phyloP scores from a whole-genome alignment of 257 asterid genomes.

The Asclepias syriaca region DNA sequence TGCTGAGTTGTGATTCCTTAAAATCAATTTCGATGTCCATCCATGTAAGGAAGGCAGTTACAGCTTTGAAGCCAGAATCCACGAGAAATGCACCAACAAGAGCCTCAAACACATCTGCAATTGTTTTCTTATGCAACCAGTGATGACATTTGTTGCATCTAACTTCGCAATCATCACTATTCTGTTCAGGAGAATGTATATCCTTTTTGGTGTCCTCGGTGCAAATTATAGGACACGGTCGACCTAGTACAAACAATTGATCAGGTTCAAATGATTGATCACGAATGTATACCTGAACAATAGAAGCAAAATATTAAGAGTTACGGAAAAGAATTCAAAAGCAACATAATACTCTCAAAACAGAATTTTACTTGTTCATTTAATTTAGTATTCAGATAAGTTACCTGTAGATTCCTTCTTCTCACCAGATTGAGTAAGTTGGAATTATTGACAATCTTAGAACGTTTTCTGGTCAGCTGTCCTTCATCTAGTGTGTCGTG shows the following conservation, averaged over 20 bases:
- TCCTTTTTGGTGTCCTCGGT: conserved; percentile 44
- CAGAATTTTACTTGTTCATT: not conserved
- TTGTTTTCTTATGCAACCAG: conserved; percentile 81
- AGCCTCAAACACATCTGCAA: conserved; percentile 92
- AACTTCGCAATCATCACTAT: conserved; percentile 31
- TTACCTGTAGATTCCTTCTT: conserved; percentile 73
- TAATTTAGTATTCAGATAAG: conserved; percentile 17
- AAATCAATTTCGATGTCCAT: conserved; percentile 64
- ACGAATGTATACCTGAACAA: conserved; percentile 76
- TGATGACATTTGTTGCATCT: conserved; percentile 86
- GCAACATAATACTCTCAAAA: not conserved
- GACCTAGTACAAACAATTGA: conserved; percentile 70
- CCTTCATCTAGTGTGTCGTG: conserved; percentile 83
- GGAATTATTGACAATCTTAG: conserved; percentile 72
- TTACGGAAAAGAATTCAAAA: conserved; percentile 9
- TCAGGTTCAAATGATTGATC: conserved; percentile 75
- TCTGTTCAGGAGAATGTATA: conserved; percentile 43
- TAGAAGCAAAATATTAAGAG: not conserved
- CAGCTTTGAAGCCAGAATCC: conserved; percentile 87
- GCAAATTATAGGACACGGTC: conserved; percentile 66
- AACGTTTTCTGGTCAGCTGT: conserved; percentile 83
- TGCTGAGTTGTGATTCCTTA: conserved; percentile 37
- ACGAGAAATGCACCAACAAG: conserved; percentile 87
- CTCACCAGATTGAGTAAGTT: conserved; percentile 62
- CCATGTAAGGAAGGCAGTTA: conserved; percentile 85